A percentile compares a stretch with the other conserved stretches of the same genome.
Conservation (phyloP, 495 filamentous ascomycete species). For the Tuber brumale region DNA sequence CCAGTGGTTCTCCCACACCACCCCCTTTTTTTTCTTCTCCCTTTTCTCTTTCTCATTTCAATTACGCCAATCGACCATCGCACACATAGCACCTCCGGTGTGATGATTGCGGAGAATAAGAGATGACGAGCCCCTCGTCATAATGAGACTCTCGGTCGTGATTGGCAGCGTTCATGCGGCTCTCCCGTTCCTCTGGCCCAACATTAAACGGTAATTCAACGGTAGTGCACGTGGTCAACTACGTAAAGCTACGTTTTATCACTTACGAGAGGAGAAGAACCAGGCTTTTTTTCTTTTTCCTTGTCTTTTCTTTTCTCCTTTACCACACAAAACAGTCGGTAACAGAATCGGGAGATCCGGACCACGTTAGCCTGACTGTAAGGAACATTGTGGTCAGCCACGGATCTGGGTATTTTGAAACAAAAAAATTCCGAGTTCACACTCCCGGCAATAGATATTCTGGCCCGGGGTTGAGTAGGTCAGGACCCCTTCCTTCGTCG, state of each 20-base stretch:
- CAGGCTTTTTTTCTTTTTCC: not conserved
- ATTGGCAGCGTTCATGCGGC: not conserved
- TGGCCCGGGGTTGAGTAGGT: not conserved
- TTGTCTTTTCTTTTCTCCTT: not conserved
- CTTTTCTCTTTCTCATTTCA: not conserved
- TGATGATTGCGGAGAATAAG: constrained; percentile 1
- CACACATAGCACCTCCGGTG: not conserved
- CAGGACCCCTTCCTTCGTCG: not conserved
- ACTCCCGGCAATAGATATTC: not conserved
- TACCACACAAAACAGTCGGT: not conserved
- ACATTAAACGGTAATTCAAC: not conserved
- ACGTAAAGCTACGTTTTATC: not conserved
- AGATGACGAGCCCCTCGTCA: not conserved
- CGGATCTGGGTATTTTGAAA: not conserved
- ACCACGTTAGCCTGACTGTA: constrained; percentile 1
- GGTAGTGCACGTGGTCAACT: not conserved
- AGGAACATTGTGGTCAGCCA: not conserved
- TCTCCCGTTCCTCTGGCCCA: not conserved
- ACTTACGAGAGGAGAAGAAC: not conserved
- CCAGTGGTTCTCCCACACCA: not conserved
- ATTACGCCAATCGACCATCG: not conserved
- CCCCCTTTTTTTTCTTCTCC: not conserved
- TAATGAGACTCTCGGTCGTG: not conserved
- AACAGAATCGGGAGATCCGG: constrained; percentile 1
- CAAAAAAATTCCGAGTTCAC: not conserved